Evolutionary conservation across 805 yeast genomes (phyloP), one percentile per base, ranked within the genome.

Genomic region (Teunomyces lycoperdinae): DNA sequence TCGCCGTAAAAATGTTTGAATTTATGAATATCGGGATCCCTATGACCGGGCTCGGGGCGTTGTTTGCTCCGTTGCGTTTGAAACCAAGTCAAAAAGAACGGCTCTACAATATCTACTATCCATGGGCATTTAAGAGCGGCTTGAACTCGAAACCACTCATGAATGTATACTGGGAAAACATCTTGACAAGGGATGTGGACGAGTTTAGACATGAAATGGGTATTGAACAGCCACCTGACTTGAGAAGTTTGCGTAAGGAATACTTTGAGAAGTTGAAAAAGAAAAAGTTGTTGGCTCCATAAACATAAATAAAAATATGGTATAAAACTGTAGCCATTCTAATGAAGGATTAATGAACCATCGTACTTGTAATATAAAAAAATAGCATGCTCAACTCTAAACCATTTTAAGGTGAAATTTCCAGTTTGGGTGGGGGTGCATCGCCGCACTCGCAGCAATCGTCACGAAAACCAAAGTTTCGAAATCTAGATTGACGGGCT

Each of bases 11-110:
- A 66, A 86, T 90, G 9, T 83, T 94, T 56, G 99, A 92, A 66
- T 95, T 84, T 59, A 85, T 94, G 60, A 92, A 94, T 64, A 79
- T 92, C 50, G 95, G 96, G 4, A 81, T 94, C 40, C 97, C 97
- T 10, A 91, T 92, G 95, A 90, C 97, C 3, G 96, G 96, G 0
- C 64, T 94, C 44, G 97, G 97, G 0, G 91, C 96, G 0, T 57
- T 88, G n/a, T 79, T 89, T 53, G 96, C 97, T 3, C 97, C 97
- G 1, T 76, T 86, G 58, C 79, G 91, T 51, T 75, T 92, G 49
- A 83, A 79, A 47, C 67, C 76, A 2, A 71, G 76, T 44, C 90
- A 89, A 58, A 81, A 83, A 49, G 68, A 77, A 47, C 71, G 91
- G 43, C 74, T 92, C 52, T 70, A 79, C 49, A 79, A 80, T 32